Evolutionary conservation across 495 filamentous ascomycete species (phyloP).

Genomic region (Hypomontagnella submonticulosa): DNA sequence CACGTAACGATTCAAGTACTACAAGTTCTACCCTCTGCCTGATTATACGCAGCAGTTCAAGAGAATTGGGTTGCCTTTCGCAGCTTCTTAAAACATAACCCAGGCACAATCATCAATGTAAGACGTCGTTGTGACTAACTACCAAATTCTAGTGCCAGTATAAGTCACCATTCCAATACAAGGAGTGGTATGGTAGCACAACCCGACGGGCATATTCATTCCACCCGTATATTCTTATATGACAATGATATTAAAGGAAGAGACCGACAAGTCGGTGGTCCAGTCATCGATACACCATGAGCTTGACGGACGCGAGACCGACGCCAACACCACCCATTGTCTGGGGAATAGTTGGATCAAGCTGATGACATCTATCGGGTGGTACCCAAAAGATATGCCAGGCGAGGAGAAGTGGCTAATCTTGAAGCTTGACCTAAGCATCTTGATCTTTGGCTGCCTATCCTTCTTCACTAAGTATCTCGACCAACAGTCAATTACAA

Average conservation of each 20-base stretch:
- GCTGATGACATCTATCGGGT: slow-evolving; percentile 44
- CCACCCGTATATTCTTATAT: neutral
- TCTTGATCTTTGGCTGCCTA: slow-evolving; percentile 50
- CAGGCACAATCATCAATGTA: neutral
- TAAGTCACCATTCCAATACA: neutral
- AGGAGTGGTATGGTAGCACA: neutral
- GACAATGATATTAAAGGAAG: slow-evolving; percentile 3
- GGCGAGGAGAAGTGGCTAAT: slow-evolving; percentile 46
- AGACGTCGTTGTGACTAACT: neutral
- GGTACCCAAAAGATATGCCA: slow-evolving; percentile 48
- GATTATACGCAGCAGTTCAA: no score
- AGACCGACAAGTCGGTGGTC: slow-evolving; percentile 8
- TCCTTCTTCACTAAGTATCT: slow-evolving; percentile 55
- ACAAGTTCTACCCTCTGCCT: no score
- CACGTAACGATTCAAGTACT: no score
- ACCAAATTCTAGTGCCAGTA: neutral
- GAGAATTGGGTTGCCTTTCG: no score
- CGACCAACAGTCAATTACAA: slow-evolving; percentile 51
- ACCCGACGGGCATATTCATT: neutral
- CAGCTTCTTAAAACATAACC: neutral
- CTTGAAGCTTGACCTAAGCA: slow-evolving; percentile 50
- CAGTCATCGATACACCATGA: slow-evolving; percentile 5
- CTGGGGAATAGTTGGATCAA: slow-evolving; percentile 38
- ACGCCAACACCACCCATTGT: neutral
- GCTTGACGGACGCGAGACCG: neutral